Evolutionary conservation across 2,329 filamentous ascomycete species (phyloP), one percentile per base, ranked within the genome.

Genomic region (Arthrobotrys conoides): DNA sequence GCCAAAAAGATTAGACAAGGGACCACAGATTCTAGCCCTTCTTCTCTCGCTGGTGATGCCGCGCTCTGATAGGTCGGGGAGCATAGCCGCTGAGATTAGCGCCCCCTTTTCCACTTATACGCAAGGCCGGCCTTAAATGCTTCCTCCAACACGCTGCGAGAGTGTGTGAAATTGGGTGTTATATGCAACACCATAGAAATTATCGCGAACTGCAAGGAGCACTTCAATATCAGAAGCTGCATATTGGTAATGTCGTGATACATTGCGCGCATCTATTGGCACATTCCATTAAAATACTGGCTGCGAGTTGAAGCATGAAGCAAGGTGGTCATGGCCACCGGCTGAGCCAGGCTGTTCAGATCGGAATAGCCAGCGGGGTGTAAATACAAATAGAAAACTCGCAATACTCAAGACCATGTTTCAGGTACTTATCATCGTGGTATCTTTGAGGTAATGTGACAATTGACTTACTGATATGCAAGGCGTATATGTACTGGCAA

Each of bases 381-480:
- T 48, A 48, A 16, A 38, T 71, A 71, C 68, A 71, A 71, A 64
- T 51, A 49, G 46, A 57, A 55, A 65, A 33, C 22, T 71, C 46
- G 38, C 9, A 64, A 46, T 71, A 64, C 68, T 38, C 16, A 20
- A 38, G 22, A 5, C 10, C n/a, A 55, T 27, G 68, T 71, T 30
- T 1, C 30, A 53, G 38, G 33, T 65, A 65, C 61, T 36, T 65
- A 12, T 4, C 27, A 44, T 16, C 33, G 9, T 9, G 10, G 57
- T 61, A 61, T 24, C 55, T 44, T 61, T 8, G 4, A 61, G 44
- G 18, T 61, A 36, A 44, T 14, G 5, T 61, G 57, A 61, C 9
- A 61, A 44, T n/a, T 3, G 6, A 30, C 27, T 20, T 36, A 8
- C 10, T 38, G 8, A n/a, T 3, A 14, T 27, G 18, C 36, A 24